Percentiles rank a stretch among this genome's conserved stretches.
These are phyloP conservation scores for Salvia sclarea DNA, from an alignment of 305 asterid species.

Conservation along the genomic window DNA sequence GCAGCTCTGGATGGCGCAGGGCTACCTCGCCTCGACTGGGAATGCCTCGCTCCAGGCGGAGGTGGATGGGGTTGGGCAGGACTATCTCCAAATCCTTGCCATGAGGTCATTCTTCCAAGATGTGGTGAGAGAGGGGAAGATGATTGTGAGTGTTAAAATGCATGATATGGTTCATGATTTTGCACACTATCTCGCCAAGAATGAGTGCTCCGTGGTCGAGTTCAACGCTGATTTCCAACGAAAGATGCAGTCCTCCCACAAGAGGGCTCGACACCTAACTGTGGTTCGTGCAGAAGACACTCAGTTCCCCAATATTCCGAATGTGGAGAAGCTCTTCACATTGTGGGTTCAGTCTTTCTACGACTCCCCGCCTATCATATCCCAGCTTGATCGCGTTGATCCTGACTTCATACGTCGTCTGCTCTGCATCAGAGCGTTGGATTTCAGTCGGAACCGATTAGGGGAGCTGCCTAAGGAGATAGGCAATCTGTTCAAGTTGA, in stretches of 20 bases:
- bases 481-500: conserved; percentile 37
- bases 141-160: conserved; percentile 51
- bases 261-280: conserved; percentile 44
- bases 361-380: conserved; percentile 49
- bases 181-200: conserved; percentile 47
- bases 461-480: conserved; percentile 51
- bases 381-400: conserved; percentile 40
- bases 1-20: conserved; percentile 87
- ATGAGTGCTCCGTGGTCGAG: conserved; percentile 43
- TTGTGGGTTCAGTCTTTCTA: conserved; percentile 61
- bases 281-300: conserved; percentile 45
- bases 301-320: conserved; percentile 39
- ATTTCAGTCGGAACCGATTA: conserved; percentile 52
- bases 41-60: conserved; percentile 42
- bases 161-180: conserved; percentile 80
- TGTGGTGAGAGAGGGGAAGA: conserved; percentile 36
- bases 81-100: conserved; percentile 43
- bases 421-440: conserved; percentile 35
- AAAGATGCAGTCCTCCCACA: conserved; percentile 31
- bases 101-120: conserved; percentile 61
- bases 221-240: conserved; percentile 29
- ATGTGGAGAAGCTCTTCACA: conserved; percentile 43
- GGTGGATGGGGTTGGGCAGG: conserved; percentile 52
- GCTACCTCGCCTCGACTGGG: conserved; percentile 40
- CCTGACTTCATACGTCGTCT: conserved; percentile 39